Percentiles rank a stretch among this genome's conserved stretches.
Conservation (phyloP, 2,329 filamentous ascomycete species). For the Aspergillus oerlinghausenensis region DNA sequence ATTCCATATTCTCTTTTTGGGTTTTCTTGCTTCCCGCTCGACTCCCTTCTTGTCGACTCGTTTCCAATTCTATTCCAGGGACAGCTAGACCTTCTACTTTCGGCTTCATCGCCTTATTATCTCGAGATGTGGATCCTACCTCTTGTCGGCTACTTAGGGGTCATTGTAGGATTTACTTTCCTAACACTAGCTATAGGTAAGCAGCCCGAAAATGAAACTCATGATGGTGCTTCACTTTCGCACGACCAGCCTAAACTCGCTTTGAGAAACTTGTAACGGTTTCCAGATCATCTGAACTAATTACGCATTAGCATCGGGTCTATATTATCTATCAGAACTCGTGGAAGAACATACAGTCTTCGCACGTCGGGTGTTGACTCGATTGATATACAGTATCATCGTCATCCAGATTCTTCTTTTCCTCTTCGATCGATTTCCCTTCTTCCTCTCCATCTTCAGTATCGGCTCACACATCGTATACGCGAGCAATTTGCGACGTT, state of each 20-base stretch:
- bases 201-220: background rate
- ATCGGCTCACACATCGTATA: conserved; percentile 81
- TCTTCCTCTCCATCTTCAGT: conserved; percentile 67
- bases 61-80: background rate
- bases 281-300: background rate
- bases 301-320: conserved; percentile 69
- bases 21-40: background rate
- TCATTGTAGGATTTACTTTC: conserved; percentile 85
- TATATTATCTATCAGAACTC: conserved; percentile 96
- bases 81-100: background rate
- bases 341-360: conserved; percentile 97
- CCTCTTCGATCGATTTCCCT: conserved; percentile 79
- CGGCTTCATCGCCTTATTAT: background rate
- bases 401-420: conserved; percentile 68
- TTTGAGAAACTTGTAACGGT: background rate
- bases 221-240: background rate
- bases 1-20: background rate
- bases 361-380: conserved; percentile 78
- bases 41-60: background rate
- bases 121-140: conserved; percentile 88
- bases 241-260: background rate
- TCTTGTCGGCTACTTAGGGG: conserved; percentile 81
- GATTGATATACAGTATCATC: conserved; percentile 80
- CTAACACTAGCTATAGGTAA: conserved; percentile 86
- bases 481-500: conserved; percentile 74